phyloP scores from a whole-genome alignment of 306 rosid genomes.

The Vicia sativa region DNA sequence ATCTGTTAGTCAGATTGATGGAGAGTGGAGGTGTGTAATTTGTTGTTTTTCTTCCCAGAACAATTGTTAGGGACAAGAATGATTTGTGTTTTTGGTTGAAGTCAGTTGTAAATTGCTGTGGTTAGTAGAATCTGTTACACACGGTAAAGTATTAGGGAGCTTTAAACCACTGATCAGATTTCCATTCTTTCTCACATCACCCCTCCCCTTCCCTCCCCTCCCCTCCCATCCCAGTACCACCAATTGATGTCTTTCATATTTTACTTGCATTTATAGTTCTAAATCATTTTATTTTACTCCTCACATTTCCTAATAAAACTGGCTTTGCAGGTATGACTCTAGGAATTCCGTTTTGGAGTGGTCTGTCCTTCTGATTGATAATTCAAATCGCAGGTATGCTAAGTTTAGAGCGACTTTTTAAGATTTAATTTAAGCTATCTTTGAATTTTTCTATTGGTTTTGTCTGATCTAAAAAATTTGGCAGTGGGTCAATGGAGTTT shows the following conservation, averaged over 20 bases:
- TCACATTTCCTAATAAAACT: constrained; percentile 16
- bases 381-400: constrained; percentile 86
- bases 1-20: constrained; percentile 73
- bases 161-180: neutral
- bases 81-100: constrained; percentile 10
- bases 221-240: neutral
- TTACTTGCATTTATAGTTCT: neutral
- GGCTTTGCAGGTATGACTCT: constrained; percentile 73
- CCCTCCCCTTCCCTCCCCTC: constrained; percentile 2
- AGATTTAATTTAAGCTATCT: neutral
- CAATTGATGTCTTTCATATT: neutral
- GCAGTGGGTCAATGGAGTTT: constrained; percentile 95
- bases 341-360: constrained; percentile 89
- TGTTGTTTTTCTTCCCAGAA: neutral
- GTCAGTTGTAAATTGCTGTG: neutral
- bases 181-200: neutral
- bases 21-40: constrained; percentile 76
- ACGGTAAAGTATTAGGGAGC: constrained; percentile 5
- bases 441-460: constrained; percentile 36
- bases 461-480: constrained; percentile 40
- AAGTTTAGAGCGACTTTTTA: constrained; percentile 12
- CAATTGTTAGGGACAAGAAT: constrained; percentile 6
- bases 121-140: constrained; percentile 11
- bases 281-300: constrained; percentile 3
- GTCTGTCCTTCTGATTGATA: constrained; percentile 85